A percentile compares a stretch with the other conserved stretches of the same genome.
phyloP scores from a whole-genome alignment of 2,329 filamentous ascomycete genomes.

The Phialemoniopsis sp. region DNA sequence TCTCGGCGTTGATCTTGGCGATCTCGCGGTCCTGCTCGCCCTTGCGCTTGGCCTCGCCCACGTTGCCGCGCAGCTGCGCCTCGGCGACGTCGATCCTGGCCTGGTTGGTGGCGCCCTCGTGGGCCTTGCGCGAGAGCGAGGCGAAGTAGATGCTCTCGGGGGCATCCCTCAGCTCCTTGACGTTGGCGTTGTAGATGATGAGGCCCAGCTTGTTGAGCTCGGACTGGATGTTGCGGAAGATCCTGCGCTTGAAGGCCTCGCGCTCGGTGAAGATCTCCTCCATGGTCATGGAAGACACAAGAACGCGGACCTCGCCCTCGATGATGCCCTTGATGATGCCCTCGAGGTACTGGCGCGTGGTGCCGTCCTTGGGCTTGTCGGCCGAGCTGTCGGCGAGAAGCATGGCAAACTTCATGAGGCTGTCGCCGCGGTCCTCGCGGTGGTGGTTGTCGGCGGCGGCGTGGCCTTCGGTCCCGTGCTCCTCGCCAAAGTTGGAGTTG shows the following conservation, averaged over 20 bases:
- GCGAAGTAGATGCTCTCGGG: constrained; percentile 80
- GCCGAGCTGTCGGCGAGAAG: constrained; percentile 60
- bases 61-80: constrained; percentile 62
- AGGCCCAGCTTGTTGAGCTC: constrained; percentile 80
- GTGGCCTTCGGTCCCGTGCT: neutral
- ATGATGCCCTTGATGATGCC: constrained; percentile 89
- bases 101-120: constrained; percentile 81
- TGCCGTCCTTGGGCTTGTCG: constrained; percentile 25
- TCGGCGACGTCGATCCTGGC: constrained; percentile 65
- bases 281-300: constrained; percentile 89
- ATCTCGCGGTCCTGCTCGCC: constrained; percentile 82
- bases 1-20: constrained; percentile 83
- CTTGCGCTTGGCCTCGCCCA: constrained; percentile 73
- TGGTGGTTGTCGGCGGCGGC: constrained; percentile 14
- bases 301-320: constrained; percentile 79
- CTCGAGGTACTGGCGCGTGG: constrained; percentile 60
- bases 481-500: constrained; percentile 20
- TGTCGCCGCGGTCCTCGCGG: constrained; percentile 50
- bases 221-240: constrained; percentile 70
- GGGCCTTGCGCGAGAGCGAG: constrained; percentile 76
- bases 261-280: constrained; percentile 61
- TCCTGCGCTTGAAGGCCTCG: constrained; percentile 52
- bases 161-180: constrained; percentile 84
- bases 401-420: constrained; percentile 78
- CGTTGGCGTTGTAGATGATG: constrained; percentile 67